Evolutionary conservation across 83 land plant species (phyloP), one percentile per base, ranked within the genome.

Genomic region (Isoetes engelmannii): DNA sequence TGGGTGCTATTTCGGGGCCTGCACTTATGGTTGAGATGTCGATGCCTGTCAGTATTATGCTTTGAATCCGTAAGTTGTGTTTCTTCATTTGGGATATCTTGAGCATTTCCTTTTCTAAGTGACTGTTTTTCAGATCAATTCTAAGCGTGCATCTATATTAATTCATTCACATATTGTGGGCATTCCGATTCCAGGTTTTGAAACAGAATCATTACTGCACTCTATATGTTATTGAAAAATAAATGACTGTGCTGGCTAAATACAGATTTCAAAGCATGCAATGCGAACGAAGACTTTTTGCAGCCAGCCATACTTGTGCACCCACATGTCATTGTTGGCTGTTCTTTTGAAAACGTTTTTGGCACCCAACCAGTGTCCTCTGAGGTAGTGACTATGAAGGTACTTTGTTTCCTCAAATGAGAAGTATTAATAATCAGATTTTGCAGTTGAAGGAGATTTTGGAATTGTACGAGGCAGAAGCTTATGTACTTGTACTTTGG

Each of bases 1-100:
- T 93, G 95, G 98, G 37, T 74, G 47, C 61, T 73, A 67, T 67
- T 84, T 68, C 81, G 97, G 44, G 69, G 80, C 57, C 65, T 94
- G 54, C 98, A 94, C 77, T 86, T 94, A 17, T 86, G 88, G 85
- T 79, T 87, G 53, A 84, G 96, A 3, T 90, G 86, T 69, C 80
- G 79, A 55, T 84, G 96, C 19, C 90, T 94, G 53, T 76, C 87
- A 54, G 85, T 80, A 60, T 70, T 94, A 7, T 81, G 68, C 66
- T 89, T 92, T 72, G 63, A 72, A 57, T 82, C 89, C 7, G 98
- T 89, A 82, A 79, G 82, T 66, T 13, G 28, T 7, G 5, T 42
- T 76, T 41, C 21, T 41, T 28, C 9, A 20, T 8, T 65, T 56
- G 42, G 21, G 42, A 61, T 57, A 55, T 4, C 47, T 65, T 73